Evolutionary conservation across 2,329 filamentous ascomycete genomes (phyloP).

Genomic region (Fusarium euwallaceae): DNA sequence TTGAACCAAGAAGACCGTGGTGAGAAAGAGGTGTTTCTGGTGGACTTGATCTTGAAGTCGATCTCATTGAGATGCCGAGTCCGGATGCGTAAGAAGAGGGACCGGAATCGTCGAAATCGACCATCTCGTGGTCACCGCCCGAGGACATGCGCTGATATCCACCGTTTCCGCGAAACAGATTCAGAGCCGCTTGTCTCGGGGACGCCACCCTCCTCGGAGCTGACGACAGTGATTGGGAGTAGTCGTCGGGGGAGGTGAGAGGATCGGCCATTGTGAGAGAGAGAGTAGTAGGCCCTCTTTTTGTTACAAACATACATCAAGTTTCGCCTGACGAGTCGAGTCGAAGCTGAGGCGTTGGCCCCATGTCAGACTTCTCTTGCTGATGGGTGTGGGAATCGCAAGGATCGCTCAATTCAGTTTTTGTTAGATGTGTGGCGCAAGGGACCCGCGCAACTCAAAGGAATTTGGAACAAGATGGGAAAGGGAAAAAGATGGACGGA

Average conservation of each 20-base stretch:
- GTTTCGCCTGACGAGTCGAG: slow-evolving; percentile 5
- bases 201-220: slow-evolving; percentile 15
- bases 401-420: slow-evolving; percentile 4
- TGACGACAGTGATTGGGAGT: slow-evolving; percentile 8
- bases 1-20: slow-evolving; percentile 30
- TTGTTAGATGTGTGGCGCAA: slow-evolving; percentile 15
- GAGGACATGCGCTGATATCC: slow-evolving; percentile 41
- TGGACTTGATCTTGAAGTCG: slow-evolving; percentile 26
- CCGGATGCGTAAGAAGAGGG: slow-evolving; percentile 23
- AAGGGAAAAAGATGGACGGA: slow-evolving; percentile 4
- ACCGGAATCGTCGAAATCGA: slow-evolving; percentile 23
- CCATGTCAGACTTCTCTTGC: slow-evolving; percentile 21
- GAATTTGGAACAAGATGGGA: background rate
- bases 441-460: background rate
- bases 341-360: slow-evolving; percentile 12
- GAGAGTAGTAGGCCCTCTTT: background rate
- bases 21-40: slow-evolving; percentile 42
- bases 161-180: slow-evolving; percentile 35
- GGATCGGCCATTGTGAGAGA: slow-evolving; percentile 34
- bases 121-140: slow-evolving; percentile 38
- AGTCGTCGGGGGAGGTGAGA: slow-evolving; percentile 20
- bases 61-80: slow-evolving; percentile 35
- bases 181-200: slow-evolving; percentile 27
- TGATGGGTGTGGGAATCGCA: slow-evolving; percentile 3
- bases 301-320: slow-evolving; percentile 9